Evolutionary conservation across 495 filamentous ascomycete species (phyloP), one percentile per base, ranked within the genome.

Genomic region (Podospora anserina): DNA sequence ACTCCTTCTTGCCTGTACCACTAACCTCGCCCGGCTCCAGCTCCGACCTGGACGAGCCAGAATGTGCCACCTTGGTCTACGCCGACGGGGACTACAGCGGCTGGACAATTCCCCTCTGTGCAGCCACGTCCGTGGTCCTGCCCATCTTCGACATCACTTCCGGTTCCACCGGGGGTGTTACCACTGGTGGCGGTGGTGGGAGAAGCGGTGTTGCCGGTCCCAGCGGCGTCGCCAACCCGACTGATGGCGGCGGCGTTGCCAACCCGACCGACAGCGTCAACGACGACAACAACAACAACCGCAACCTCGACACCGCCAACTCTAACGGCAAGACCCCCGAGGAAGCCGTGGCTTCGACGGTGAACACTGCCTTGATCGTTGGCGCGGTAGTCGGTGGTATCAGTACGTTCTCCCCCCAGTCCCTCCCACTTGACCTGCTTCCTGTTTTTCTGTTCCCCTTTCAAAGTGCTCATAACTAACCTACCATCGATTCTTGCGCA

Each of bases 311-410:
- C 55, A 58, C 55, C 7, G 1, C 55, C n/a, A 58, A 49, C 39
- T 49, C 55, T n/a, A 58, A 15, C n/a, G 27, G 57, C 65, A 26
- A 69, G 57, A 57, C 9, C 1, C 4, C 62, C 6, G 5, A 34
- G 65, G 63, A 58, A 58, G 23, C 55, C 18, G 55, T 58, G 16
- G 23, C 68, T 56, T 60, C 32, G 32, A 69, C 20, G 56, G 60
- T 49, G 1, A 11, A 44, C 4, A 53, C 18, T 4, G 60, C 63
- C 27, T 63, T 44, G 9, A 66, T 85, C 30, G 79, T 78, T n/a
- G 83, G 83, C 23, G 83, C 82, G 56, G 82, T 82, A 16, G 82
- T 84, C 15, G 83, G 83, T 56, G 83, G 82, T 19, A 75, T 84
- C 16, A 63, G 69, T 71, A 28, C 58, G 69, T 66, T 27, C n/a